Base-by-base conservation (phyloP, 2,329 filamentous ascomycete species). In the Gnomoniopsis sp. region DNA sequence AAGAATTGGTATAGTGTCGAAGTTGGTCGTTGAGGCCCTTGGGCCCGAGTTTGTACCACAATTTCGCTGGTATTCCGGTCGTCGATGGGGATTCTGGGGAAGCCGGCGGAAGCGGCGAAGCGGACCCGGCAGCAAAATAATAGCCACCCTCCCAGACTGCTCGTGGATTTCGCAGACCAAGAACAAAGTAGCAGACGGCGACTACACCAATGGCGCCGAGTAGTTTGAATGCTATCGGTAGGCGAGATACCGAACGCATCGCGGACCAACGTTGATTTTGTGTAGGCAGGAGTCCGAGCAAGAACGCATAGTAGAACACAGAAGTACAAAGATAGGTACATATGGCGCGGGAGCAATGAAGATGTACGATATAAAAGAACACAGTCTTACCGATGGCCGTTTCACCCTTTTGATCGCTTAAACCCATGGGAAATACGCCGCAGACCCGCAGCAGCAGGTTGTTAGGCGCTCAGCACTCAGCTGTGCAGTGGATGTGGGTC, bases 31-130 rank as follows among this genome's bases (percentile, higher is more conserved):
- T 49, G 11, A 49, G 19, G 21, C 53, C 53, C 19, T 36, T 41
- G 1, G 53, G 46, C 14, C 46, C 53, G 12, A 55, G 15, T 17
- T 55, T 55, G 11, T 49, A 49, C 44, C 53, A 55, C n/a, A 55
- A 30, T 34, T 49, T 55, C 53, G 23, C 43, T 12, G 53, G 46
- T 17, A 55, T 44, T 15, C 38, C 38, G 6, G 38, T n/a, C 6
- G 38, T n/a, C 14, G 38, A 6, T 41, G 38, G 12, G 26, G 26
- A 30, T 8, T 30, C 4, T n/a, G 4, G 3, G 38, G 12, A 15
- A 6, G 38, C 14, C 38, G 38, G 12, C 3, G 3, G 38, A 15
- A 41, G 38, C n/a, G 38, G 38, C n/a, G n/a, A n/a, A 41, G 6
- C 12, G 38, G 12, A 15, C 14, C 14, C 14, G 14, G 38, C n/a